phyloP scores from a whole-genome alignment of 345 rosid genomes.

The Barbarea vulgaris region DNA sequence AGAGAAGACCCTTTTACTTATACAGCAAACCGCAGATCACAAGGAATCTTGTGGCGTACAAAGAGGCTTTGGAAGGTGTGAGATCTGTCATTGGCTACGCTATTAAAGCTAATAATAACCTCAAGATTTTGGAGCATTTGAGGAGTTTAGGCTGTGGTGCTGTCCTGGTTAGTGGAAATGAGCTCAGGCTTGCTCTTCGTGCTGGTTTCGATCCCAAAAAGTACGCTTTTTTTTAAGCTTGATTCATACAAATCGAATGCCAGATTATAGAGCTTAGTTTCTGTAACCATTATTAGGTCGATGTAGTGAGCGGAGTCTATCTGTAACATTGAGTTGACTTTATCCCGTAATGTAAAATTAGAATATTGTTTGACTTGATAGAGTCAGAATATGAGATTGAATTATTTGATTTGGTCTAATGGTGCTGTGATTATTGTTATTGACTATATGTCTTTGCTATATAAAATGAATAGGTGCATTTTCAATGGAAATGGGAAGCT shows the following conservation, averaged over 20 bases:
- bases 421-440: background rate
- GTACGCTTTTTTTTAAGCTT: constrained; percentile 40
- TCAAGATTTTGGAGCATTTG: constrained; percentile 92
- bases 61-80: constrained; percentile 73
- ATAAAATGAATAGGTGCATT: constrained; percentile 62
- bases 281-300: background rate
- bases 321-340: background rate
- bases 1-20: constrained; percentile 85
- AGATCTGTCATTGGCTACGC: constrained; percentile 83
- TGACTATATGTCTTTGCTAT: background rate
- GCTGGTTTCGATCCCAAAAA: constrained; percentile 91
- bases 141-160: constrained; percentile 92
- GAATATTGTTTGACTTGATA: constrained; percentile 9
- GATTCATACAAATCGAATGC: background rate
- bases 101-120: constrained; percentile 87
- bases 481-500: constrained; percentile 95
- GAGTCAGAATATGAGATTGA: constrained; percentile 3
- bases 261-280: background rate
- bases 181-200: constrained; percentile 82
- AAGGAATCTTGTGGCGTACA: constrained; percentile 79
- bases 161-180: constrained; percentile 94
- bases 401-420: background rate
- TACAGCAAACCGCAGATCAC: constrained; percentile 92
- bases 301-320: background rate
- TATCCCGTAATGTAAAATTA: background rate